Conservation (phyloP, 257 asterid species). For the Misopates orontium region DNA sequence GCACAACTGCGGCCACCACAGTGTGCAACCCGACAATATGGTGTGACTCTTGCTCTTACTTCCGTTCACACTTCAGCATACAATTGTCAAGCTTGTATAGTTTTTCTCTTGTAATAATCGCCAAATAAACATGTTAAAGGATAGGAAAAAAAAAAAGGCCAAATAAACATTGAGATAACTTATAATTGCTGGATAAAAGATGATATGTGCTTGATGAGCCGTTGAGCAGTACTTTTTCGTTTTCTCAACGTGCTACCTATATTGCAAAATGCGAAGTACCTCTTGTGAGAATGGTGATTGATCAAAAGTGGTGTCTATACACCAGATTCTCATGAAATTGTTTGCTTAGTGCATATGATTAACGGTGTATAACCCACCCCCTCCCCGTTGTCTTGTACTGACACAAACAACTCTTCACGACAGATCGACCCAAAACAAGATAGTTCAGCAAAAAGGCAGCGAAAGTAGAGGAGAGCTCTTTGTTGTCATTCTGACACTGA, state of each 20-base stretch:
- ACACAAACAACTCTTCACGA: constrained; percentile 19
- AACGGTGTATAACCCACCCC: neutral
- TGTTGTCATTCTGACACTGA: constrained; percentile 6
- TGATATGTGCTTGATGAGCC: constrained; percentile 1
- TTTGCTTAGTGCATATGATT: neutral
- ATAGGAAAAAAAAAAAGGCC: neutral
- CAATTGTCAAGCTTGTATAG: constrained; percentile 11
- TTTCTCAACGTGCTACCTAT: neutral
- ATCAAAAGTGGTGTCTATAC: neutral
- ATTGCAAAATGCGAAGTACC: neutral
- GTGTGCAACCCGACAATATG: constrained; percentile 1
- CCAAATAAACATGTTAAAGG: too few species aligned
- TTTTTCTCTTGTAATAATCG: too few species aligned
- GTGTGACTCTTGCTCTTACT: neutral
- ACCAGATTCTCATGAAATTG: neutral
- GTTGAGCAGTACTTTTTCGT: neutral
- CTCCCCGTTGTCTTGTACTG: neutral
- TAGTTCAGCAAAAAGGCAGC: constrained; percentile 46
- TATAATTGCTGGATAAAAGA: neutral
- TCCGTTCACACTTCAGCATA: constrained; percentile 3
- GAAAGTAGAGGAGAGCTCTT: constrained; percentile 43
- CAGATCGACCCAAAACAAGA: constrained; percentile 65
- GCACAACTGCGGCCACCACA: neutral
- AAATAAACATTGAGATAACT: neutral
- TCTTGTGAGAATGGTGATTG: neutral